phyloP scores from a whole-genome alignment of 2,329 filamentous ascomycete species.

The Cercospora beticola region DNA sequence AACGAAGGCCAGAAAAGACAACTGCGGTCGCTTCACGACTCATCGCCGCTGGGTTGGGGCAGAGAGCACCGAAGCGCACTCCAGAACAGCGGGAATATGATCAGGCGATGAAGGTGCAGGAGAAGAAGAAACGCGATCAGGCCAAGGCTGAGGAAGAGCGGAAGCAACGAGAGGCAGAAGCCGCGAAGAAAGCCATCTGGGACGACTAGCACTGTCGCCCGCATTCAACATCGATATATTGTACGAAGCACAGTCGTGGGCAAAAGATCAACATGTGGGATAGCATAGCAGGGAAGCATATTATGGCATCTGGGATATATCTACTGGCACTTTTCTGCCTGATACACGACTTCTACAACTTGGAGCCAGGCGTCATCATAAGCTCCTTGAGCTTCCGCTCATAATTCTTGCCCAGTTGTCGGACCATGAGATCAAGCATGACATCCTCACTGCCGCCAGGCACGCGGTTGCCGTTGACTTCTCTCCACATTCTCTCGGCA shows the following conservation, averaged over 20 bases:
- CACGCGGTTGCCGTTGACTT: slow-evolving; percentile 34
- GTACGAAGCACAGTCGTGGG: neutral
- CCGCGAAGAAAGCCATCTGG: slow-evolving; percentile 84
- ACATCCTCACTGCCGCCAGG: slow-evolving; percentile 70
- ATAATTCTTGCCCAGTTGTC: slow-evolving; percentile 71
- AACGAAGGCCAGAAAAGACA: slow-evolving; percentile 74
- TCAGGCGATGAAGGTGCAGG: slow-evolving; percentile 75
- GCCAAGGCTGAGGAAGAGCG: slow-evolving; percentile 66
- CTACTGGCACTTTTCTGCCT: neutral
- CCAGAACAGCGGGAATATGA: slow-evolving; percentile 90
- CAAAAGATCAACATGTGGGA: neutral
- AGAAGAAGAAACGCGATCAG: slow-evolving; percentile 71
- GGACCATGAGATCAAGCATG: slow-evolving; percentile 66
- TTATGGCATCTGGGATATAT: neutral
- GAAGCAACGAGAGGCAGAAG: slow-evolving; percentile 65
- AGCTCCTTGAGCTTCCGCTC: slow-evolving; percentile 57
- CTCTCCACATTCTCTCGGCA: slow-evolving; percentile 60
- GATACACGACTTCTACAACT: slow-evolving; percentile 9
- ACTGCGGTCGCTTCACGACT: slow-evolving; percentile 85
- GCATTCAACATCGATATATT: neutral
- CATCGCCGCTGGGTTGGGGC: slow-evolving; percentile 84
- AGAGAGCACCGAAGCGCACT: slow-evolving; percentile 75
- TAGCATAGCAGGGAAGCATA: neutral
- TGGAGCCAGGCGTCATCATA: slow-evolving; percentile 38
- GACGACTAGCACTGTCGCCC: slow-evolving; percentile 52